Percentiles rank a stretch among this genome's conserved stretches.
Conservation (phyloP, 257 asterid genomes). For the Forsythia viridissima region DNA sequence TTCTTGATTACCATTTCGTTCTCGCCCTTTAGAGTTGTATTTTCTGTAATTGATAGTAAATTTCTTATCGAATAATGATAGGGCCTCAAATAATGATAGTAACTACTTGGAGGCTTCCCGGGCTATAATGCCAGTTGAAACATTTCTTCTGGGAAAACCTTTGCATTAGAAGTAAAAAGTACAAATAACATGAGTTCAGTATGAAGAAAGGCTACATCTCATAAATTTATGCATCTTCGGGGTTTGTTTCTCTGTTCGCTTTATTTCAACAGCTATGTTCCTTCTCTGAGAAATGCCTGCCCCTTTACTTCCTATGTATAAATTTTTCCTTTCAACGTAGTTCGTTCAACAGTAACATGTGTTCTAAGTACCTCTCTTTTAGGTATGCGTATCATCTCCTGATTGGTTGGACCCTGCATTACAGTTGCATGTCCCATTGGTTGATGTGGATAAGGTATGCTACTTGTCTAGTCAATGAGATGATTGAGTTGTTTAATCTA, state of each 20-base stretch:
- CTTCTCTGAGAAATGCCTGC: background rate
- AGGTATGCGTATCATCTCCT: slow-evolving; percentile 71
- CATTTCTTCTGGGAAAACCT: background rate
- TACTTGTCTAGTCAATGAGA: slow-evolving; percentile 8
- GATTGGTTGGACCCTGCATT: slow-evolving; percentile 81
- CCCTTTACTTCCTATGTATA: background rate
- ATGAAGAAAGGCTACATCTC: background rate
- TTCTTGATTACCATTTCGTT: background rate
- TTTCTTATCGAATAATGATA: background rate
- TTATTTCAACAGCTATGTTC: background rate
- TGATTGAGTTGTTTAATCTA: slow-evolving; percentile 5
- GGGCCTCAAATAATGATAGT: background rate
- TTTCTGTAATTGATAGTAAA: background rate
- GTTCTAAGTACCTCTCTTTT: slow-evolving; percentile 34
- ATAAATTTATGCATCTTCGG: background rate
- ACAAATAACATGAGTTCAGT: slow-evolving; percentile 1
- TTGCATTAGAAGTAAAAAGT: background rate
- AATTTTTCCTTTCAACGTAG: background rate
- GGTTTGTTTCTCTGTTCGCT: background rate
- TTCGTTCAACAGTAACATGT: background rate
- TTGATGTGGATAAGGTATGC: slow-evolving; percentile 92
- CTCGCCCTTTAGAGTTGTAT: background rate
- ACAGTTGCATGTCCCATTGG: slow-evolving; percentile 82
- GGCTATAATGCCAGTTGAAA: background rate
- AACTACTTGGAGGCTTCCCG: background rate